Base-by-base conservation (phyloP, 2,329 filamentous ascomycete genomes). In the Aspergillus caelatus region DNA sequence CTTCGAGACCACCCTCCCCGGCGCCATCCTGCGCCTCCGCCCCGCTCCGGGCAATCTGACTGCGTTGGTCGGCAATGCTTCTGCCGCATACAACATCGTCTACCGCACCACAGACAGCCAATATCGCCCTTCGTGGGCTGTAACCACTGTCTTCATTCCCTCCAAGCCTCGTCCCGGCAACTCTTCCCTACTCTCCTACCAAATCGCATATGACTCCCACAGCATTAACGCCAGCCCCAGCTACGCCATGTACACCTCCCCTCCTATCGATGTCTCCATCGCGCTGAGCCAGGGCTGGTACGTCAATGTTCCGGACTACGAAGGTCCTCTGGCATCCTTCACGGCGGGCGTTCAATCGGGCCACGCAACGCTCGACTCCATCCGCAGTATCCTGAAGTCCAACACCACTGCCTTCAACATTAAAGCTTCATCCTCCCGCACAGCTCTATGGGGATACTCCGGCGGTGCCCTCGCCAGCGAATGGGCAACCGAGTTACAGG, bases 261-360 rank as follows among this genome's bases (percentile, higher is more conserved):
- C 19, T 75, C 54, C 72, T 39, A 78, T 79, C 62, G 62, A 56
- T 52, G 65, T 82, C 45, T 60, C 69, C 8, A 52, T 68, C 10
- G 75, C 77, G 2, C 76, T 85, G 0, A 73, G 74, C n/a, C 72
- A 62, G 16, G 81, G 82, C 7, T 84, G 81, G 81, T 75, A 79
- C 48, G 79, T 85, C 30, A 79, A 78, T 54, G 73, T 81, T 9
- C 81, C 83, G 0, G 83, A 85, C 67, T 81, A 77, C 57, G 78
- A 82, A 64, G 80, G 80, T 0, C 80, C 80, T 1, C 66, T 69
- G 7, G 82, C 80, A 1, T 73, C 77, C 19, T 84, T 80, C 65
- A 70, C 74, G 0, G 76, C 77, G 0, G 80, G 80, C 1, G 71
- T 81, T 3, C 71, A 77, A 57, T 74, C 76, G 1, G 82, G 81